Percentiles rank a stretch among this genome's conserved stretches.
Evolutionary conservation across 805 yeast genomes (phyloP).

Genomic region (Kuraishia molischiana): DNA sequence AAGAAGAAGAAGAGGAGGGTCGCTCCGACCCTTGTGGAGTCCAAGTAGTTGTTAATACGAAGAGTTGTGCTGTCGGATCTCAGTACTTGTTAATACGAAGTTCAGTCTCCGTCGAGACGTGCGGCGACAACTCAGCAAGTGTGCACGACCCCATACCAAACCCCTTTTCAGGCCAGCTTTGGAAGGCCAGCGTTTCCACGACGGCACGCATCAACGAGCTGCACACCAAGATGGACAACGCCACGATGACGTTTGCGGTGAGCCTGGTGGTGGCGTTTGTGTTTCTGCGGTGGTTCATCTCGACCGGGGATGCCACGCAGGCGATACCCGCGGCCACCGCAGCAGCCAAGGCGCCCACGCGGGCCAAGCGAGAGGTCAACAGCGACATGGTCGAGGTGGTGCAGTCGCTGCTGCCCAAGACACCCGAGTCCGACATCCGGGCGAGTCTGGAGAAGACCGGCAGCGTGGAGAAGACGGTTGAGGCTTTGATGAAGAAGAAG

Average conservation of each 20-base stretch:
- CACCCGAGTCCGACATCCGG: conserved; percentile 61
- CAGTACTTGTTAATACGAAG: too few relatives aligned
- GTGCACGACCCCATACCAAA: too few relatives aligned
- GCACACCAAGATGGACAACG: conserved; percentile 34
- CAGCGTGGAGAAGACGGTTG: conserved; percentile 72
- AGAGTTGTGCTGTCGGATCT: too few relatives aligned
- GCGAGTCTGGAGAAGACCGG: conserved; percentile 57
- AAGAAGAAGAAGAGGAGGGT: conserved; percentile 24
- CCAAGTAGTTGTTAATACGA: too few relatives aligned
- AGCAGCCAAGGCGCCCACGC: not conserved
- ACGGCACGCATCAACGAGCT: too few relatives aligned
- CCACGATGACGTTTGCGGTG: conserved; percentile 40
- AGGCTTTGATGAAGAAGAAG: conserved; percentile 52
- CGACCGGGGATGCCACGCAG: conserved; percentile 37
- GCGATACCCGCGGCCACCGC: not conserved
- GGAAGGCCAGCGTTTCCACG: too few relatives aligned
- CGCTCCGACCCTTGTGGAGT: conserved; percentile 22
- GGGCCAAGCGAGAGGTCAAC: conserved; percentile 35
- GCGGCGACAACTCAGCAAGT: too few relatives aligned
- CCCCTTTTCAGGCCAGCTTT: too few relatives aligned
- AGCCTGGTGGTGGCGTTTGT: conserved; percentile 44
- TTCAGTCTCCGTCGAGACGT: too few relatives aligned
- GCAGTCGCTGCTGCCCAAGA: conserved; percentile 68
- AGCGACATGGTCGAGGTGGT: conserved; percentile 79
- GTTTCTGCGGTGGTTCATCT: conserved; percentile 55